Evolutionary conservation across 768 basidiomycete species (phyloP), one percentile per base, ranked within the genome.

Genomic region (Agaricus sinodeliciosus): DNA sequence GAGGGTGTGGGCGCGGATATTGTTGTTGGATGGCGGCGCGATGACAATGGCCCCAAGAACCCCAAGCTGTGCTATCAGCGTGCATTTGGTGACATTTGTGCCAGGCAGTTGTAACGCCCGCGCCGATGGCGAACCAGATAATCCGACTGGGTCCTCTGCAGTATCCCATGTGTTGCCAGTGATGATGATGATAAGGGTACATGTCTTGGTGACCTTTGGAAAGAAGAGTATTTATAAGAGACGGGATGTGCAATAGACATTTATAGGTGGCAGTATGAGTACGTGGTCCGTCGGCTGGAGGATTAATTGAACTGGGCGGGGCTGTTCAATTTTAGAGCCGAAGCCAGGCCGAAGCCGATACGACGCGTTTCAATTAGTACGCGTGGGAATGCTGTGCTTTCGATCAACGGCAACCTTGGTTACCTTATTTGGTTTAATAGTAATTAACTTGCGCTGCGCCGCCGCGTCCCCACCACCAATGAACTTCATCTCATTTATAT

Each of bases 51-150:
- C 65, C 66, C 48, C 59, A 66, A 55, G 51, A 43, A 44, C 61
- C 48, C 48, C 59, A 66, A 55, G 51, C 41, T 43, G 60, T 48
- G 54, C 54, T 58, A 56, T 54, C 37, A 57, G 57, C 57, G 19
- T 62, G 62, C 57, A 61, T 59, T 19, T 70, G 68, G 13, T 74
- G 73, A 57, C 71, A 72, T 63, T 72, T 73, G 11, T 70, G 64
- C 68, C 64, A 72, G 41, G 65, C 64, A n/a, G 67, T 67, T 37
- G 72, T 73, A 47, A 67, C 59, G 2, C 67, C 69, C 5, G 80
- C 84, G 55, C 86, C 87, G 57, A 86, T 16, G 59, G 75, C 8
- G 72, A 88, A 85, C 86, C 86, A 88, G 63, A 87, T 27, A 49
- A 85, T 39, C 57, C 86, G 82, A 41, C 78, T 78, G n/a, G 79